These are phyloP conservation scores for Tetrahymena thermophila DNA, from an alignment of 73 alveolate genomes.

Conservation along the genomic window DNA sequence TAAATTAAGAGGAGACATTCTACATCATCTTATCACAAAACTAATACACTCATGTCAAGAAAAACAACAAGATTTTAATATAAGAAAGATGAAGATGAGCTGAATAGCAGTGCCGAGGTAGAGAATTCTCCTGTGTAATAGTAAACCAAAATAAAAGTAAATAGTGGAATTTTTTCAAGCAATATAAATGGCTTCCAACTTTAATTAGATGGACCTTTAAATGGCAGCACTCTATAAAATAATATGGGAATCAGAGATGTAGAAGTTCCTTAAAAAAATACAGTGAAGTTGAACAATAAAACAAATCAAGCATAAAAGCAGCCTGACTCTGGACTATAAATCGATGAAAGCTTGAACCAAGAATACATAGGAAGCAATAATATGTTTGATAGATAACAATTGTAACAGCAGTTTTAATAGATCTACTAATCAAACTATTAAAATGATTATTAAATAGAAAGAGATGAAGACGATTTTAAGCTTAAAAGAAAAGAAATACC, in stretches of 20 bases:
- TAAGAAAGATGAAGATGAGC: neutral
- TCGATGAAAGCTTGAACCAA: neutral
- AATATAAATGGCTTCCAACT: neutral
- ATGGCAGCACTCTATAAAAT: neutral
- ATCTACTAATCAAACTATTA: neutral
- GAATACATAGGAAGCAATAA: neutral
- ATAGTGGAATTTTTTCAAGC: neutral
- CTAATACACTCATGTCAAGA: neutral
- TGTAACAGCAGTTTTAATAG: neutral
- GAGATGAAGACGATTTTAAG: neutral
- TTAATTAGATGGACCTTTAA: neutral
- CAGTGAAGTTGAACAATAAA: neutral
- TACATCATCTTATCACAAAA: neutral
- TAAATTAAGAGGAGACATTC: neutral
- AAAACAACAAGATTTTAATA: neutral
- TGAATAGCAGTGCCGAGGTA: neutral
- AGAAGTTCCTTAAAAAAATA: neutral
- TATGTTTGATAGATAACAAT: neutral
- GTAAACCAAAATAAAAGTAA: neutral
- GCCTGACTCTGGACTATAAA: neutral
- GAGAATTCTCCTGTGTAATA: neutral
- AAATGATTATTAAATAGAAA: neutral
- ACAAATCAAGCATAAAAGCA: neutral
- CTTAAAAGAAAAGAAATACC: neutral
- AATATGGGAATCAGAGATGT: neutral